Conservation (phyloP, 108 stramenopile species). For the Fragilaria crotonensis region DNA sequence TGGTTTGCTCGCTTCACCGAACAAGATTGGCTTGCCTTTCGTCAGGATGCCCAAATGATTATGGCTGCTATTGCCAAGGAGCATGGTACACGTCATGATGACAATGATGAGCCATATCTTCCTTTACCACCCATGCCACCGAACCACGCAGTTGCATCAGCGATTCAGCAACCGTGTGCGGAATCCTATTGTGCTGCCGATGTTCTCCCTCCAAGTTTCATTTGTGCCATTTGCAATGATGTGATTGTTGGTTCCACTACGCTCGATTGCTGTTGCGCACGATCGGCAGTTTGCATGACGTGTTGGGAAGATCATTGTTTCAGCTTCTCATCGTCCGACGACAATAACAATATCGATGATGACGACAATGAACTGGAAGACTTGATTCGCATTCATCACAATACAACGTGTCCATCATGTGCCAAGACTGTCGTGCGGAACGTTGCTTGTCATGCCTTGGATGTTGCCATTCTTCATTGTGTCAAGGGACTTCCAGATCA, state of each 20-base stretch:
- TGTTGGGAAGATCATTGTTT: slow-evolving; percentile 22
- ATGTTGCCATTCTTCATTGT: slow-evolving; percentile 26
- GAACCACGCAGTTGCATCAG: no score
- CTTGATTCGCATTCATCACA: slow-evolving; percentile 8
- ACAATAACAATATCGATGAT: background rate
- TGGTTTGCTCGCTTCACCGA: slow-evolving; percentile 24
- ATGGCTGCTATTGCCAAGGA: background rate
- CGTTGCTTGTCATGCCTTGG: slow-evolving; percentile 24
- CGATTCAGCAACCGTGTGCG: background rate
- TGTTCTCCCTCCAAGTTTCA: slow-evolving; percentile 13
- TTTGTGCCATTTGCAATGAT: slow-evolving; percentile 29
- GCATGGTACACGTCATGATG: background rate
- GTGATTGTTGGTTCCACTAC: slow-evolving; percentile 26
- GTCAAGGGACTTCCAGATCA: slow-evolving; percentile 10
- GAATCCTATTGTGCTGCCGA: slow-evolving; percentile 12
- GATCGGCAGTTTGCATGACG: slow-evolving; percentile 19
- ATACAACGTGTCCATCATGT: slow-evolving; percentile 15
- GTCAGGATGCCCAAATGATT: slow-evolving; percentile 2
- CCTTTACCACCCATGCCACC: slow-evolving; percentile 21
- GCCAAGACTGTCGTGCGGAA: slow-evolving; percentile 1
- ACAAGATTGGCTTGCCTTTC: slow-evolving; percentile 23
- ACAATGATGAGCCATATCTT: background rate
- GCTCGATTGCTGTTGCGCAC: slow-evolving; percentile 23
- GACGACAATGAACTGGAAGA: slow-evolving; percentile 17
- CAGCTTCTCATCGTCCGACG: background rate